phyloP scores from a whole-genome alignment of 495 filamentous ascomycete species.

The Aspergillus campestris region DNA sequence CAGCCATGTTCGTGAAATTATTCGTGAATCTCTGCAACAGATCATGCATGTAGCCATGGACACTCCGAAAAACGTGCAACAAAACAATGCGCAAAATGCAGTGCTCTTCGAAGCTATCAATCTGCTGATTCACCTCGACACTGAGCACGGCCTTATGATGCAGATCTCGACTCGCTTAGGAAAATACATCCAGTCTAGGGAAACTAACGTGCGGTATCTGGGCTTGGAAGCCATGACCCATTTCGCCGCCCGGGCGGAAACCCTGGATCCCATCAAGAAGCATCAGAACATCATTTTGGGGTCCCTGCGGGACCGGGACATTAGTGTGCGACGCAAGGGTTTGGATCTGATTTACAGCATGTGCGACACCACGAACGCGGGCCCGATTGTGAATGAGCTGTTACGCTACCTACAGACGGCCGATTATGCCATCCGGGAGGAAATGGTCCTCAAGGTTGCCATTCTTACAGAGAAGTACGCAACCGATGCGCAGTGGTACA shows the following conservation, averaged over 20 bases:
- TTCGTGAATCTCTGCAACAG: conserved; percentile 82
- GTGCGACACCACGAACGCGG: conserved; percentile 91
- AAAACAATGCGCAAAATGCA: conserved; percentile 98
- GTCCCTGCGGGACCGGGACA: conserved; percentile 90
- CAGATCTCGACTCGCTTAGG: conserved; percentile 92
- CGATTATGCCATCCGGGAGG: conserved; percentile 94
- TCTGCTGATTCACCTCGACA: conserved; percentile 97
- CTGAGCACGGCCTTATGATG: conserved; percentile 90
- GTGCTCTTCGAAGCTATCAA: conserved; percentile 98
- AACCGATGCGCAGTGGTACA: conserved; percentile 98
- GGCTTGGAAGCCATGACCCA: conserved; percentile 98
- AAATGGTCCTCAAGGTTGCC: conserved; percentile 98
- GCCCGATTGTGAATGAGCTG: conserved; percentile 87
- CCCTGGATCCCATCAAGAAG: conserved; percentile 94
- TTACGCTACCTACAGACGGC: conserved; percentile 91
- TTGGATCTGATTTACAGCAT: conserved; percentile 98
- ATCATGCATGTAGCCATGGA: conserved; percentile 87
- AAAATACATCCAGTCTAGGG: conserved; percentile 92
- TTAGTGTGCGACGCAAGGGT: conserved; percentile 92
- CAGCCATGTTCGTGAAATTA: conserved; percentile 81
- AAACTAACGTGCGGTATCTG: conserved; percentile 97
- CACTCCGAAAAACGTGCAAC: conserved; percentile 96
- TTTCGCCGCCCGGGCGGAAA: conserved; percentile 89
- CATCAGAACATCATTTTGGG: conserved; percentile 94
- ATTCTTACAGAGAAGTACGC: conserved; percentile 98